These are phyloP conservation scores for Microcyclosporella mali DNA, from an alignment of 2,329 filamentous ascomycete species.

Conservation along the genomic window DNA sequence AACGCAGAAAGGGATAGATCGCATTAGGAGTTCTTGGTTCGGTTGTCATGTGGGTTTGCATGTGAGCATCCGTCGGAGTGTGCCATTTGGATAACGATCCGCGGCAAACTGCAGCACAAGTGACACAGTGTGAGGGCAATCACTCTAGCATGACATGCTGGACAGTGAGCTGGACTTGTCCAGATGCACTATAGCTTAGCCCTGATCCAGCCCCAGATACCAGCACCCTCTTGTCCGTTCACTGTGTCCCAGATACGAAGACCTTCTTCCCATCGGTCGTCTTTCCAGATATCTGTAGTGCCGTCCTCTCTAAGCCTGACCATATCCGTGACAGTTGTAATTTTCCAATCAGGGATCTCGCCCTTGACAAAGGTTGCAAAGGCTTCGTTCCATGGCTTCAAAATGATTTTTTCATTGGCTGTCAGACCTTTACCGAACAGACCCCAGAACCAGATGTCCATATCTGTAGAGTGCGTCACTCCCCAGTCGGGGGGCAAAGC, in stretches of 20 bases:
- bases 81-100: too few species aligned
- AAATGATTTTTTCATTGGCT: slow-evolving; percentile 39
- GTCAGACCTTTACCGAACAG: slow-evolving; percentile 38
- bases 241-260: slow-evolving; percentile 44
- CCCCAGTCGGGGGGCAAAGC: slow-evolving; percentile 44
- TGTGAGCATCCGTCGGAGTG: background rate
- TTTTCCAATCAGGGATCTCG: slow-evolving; percentile 37
- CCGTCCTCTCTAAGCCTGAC: slow-evolving; percentile 44
- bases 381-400: slow-evolving; percentile 35
- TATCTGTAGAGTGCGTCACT: slow-evolving; percentile 50
- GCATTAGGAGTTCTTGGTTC: too few species aligned
- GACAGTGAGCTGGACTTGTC: too few species aligned
- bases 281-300: slow-evolving; percentile 40
- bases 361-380: slow-evolving; percentile 39
- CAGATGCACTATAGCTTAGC: slow-evolving; percentile 20
- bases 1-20: too few species aligned
- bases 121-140: too few species aligned
- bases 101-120: too few species aligned
- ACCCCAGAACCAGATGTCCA: slow-evolving; percentile 53
- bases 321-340: slow-evolving; percentile 33
- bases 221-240: slow-evolving; percentile 18
- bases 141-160: too few species aligned
- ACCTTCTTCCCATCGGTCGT: slow-evolving; percentile 43
- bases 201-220: slow-evolving; percentile 20
- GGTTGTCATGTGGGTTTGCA: too few species aligned